phyloP scores from a whole-genome alignment of 2,329 filamentous ascomycete species.

The Harringtonia aguacate region DNA sequence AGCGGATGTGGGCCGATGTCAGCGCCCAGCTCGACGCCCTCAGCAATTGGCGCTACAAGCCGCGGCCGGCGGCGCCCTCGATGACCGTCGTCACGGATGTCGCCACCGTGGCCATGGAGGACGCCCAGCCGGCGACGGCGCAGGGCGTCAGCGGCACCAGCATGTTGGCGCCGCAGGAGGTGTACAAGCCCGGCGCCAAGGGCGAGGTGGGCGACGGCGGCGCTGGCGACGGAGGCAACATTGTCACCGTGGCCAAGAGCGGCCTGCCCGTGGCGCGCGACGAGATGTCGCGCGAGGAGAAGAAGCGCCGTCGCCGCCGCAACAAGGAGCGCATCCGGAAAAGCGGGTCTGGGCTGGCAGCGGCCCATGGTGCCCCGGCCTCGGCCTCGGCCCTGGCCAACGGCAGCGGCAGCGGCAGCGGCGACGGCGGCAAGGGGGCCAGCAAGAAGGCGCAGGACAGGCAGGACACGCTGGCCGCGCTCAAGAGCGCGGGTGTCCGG shows the following conservation, averaged over 20 bases:
- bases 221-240: constrained; percentile 4
- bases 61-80: constrained; percentile 69
- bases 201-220: constrained; percentile 39
- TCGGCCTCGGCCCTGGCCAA: constrained; percentile 26
- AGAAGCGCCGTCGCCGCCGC: constrained; percentile 61
- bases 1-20: constrained; percentile 72
- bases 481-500: constrained; percentile 67
- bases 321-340: constrained; percentile 81
- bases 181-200: constrained; percentile 72
- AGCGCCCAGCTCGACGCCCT: constrained; percentile 75
- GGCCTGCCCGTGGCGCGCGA: constrained; percentile 70
- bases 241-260: constrained; percentile 62
- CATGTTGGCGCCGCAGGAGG: constrained; percentile 84
- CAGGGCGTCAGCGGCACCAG: constrained; percentile 60
- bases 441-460: constrained; percentile 21
- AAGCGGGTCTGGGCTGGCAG: constrained; percentile 33
- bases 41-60: constrained; percentile 91
- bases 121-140: constrained; percentile 77
- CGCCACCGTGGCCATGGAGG: constrained; percentile 88
- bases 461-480: constrained; percentile 31
- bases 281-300: constrained; percentile 84
- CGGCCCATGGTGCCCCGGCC: constrained; percentile 21
- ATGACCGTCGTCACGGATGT: constrained; percentile 85
- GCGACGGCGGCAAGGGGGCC: constrained; percentile 22
- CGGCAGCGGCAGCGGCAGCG: constrained; percentile 33